Evolutionary conservation across 2,329 filamentous ascomycete genomes (phyloP).

Genomic region (Cercospora zeae-maydis): DNA sequence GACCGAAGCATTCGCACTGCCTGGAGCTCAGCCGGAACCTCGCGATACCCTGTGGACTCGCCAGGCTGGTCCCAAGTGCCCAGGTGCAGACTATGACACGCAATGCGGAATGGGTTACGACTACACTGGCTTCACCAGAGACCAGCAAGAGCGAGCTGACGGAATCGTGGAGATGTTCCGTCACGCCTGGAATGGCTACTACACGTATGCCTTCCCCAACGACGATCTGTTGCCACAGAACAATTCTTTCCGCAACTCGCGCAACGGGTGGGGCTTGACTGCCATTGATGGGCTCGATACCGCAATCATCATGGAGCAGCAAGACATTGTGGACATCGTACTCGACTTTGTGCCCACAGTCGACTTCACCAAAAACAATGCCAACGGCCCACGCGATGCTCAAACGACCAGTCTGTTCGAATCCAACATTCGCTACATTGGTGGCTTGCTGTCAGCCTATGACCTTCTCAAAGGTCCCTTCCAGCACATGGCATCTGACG

Average conservation of each 20-base stretch:
- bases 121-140: slow-evolving; percentile 18
- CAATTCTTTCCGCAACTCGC: slow-evolving; percentile 64
- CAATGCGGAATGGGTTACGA: slow-evolving; percentile 19
- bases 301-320: slow-evolving; percentile 70
- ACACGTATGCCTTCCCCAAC: slow-evolving; percentile 36
- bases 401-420: slow-evolving; percentile 66
- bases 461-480: slow-evolving; percentile 70
- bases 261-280: slow-evolving; percentile 80
- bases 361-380: slow-evolving; percentile 59
- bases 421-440: slow-evolving; percentile 85
- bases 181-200: slow-evolving; percentile 62
- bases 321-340: slow-evolving; percentile 65
- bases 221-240: slow-evolving; percentile 67
- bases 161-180: slow-evolving; percentile 66
- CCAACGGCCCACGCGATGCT: slow-evolving; percentile 3
- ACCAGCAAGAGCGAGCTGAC: slow-evolving; percentile 43
- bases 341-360: slow-evolving; percentile 66
- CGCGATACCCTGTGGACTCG: neutral
- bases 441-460: slow-evolving; percentile 71
- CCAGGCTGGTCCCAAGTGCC: neutral
- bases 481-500: slow-evolving; percentile 12
- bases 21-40: neutral
- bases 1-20: neutral
- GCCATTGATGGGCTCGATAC: slow-evolving; percentile 78
- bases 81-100: slow-evolving; percentile 3